phyloP scores from a whole-genome alignment of 2,329 filamentous ascomycete genomes.

The Rhinocladiella similis region DNA sequence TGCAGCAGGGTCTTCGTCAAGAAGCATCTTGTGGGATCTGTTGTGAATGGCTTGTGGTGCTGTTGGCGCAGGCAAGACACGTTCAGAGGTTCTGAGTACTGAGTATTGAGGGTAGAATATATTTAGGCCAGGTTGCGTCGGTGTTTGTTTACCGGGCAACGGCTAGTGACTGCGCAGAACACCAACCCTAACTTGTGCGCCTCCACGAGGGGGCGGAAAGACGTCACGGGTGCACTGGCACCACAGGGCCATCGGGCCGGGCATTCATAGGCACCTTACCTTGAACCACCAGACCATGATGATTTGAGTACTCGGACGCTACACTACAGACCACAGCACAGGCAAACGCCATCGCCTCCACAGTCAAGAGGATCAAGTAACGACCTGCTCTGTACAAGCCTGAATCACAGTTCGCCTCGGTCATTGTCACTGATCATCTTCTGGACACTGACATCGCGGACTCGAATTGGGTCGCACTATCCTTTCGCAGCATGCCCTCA shows the following conservation, averaged over 20 bases:
- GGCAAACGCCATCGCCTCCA: background rate
- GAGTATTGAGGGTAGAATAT: no score
- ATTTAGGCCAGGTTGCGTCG: no score
- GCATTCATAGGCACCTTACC: no score
- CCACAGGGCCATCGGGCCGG: no score
- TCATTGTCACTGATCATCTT: no score
- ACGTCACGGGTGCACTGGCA: background rate
- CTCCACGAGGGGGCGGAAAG: background rate
- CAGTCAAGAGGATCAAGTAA: background rate
- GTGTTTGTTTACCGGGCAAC: constrained; percentile 18
- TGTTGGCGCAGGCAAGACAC: background rate
- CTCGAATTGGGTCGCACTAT: background rate
- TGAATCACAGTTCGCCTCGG: no score
- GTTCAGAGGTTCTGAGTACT: background rate
- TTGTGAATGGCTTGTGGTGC: background rate
- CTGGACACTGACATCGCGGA: background rate
- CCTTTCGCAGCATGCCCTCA: constrained; percentile 39
- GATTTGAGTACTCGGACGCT: background rate
- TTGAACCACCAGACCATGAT: constrained; percentile 9
- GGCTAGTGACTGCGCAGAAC: background rate
- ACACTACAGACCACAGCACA: background rate
- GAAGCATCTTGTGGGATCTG: constrained; percentile 68
- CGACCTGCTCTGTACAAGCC: no score
- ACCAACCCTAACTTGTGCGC: no score
- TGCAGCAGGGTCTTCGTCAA: constrained; percentile 87